phyloP scores from a whole-genome alignment of 106 monocot genomes.

The Cymbidium sinense region DNA sequence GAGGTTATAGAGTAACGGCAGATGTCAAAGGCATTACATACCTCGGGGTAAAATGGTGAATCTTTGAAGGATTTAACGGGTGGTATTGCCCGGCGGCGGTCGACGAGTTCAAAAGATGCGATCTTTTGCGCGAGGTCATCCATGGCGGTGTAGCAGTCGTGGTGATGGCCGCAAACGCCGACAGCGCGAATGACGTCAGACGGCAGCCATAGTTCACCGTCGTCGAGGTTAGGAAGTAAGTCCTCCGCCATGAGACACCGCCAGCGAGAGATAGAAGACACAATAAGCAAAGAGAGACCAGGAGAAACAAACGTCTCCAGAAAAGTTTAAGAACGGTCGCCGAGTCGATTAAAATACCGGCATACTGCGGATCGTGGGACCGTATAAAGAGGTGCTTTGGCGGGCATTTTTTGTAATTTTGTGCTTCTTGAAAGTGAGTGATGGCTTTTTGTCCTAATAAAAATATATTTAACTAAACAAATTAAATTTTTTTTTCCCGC shows the following conservation, averaged over 20 bases:
- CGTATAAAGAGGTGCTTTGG: background rate
- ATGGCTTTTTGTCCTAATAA: too few species aligned
- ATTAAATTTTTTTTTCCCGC: too few species aligned
- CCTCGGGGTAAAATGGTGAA: background rate
- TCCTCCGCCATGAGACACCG: slow-evolving; percentile 19
- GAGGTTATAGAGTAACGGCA: too few species aligned
- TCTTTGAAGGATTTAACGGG: background rate
- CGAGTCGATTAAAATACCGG: background rate
- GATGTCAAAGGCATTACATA: background rate
- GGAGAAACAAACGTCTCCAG: background rate
- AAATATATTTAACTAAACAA: too few species aligned
- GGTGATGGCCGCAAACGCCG: slow-evolving; percentile 16
- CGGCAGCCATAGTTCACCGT: slow-evolving; percentile 49
- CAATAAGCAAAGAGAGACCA: background rate
- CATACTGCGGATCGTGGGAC: background rate
- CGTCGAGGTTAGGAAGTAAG: slow-evolving; percentile 28
- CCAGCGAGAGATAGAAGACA: background rate
- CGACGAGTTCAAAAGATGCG: slow-evolving; percentile 22
- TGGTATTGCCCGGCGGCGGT: background rate
- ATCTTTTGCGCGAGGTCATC: slow-evolving; percentile 4
- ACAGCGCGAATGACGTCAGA: slow-evolving; percentile 25
- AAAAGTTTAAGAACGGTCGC: background rate
- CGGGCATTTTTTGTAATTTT: background rate
- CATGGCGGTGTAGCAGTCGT: background rate
- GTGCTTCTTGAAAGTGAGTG: background rate